Percentiles rank a stretch among this genome's conserved stretches.
Conservation (phyloP, 2,329 filamentous ascomycete genomes). For the Ceratocystis colombiana region DNA sequence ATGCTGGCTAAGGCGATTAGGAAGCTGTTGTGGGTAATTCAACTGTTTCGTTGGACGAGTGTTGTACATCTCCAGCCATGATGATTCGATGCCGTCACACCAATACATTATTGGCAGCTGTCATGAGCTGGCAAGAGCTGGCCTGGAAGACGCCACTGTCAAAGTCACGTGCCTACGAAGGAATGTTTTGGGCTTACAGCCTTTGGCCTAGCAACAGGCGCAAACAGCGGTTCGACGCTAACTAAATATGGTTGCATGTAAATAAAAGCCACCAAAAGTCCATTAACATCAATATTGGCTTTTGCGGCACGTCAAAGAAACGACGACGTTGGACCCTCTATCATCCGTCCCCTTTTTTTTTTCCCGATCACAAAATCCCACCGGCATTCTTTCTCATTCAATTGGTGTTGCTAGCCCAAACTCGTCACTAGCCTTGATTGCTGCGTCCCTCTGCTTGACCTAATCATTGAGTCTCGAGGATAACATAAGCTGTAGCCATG, state of each 20-base stretch:
- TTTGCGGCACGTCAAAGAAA: conserved; percentile 2
- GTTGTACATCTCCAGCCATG: background rate
- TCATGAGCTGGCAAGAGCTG: background rate
- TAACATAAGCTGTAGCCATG: conserved; percentile 45
- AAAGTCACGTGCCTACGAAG: background rate
- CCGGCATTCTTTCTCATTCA: background rate
- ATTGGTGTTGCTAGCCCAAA: background rate
- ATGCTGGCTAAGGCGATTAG: background rate
- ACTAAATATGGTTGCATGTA: conserved; percentile 2
- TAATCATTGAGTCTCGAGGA: conserved; percentile 1
- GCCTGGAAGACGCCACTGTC: background rate
- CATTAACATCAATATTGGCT: background rate
- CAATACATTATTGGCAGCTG: background rate
- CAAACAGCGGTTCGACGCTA: conserved; percentile 1
- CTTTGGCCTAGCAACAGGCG: conserved; percentile 13
- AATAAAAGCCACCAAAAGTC: conserved; percentile 16
- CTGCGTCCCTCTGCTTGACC: background rate
- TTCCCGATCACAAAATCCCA: background rate
- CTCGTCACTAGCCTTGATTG: background rate
- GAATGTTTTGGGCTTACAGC: conserved; percentile 6
- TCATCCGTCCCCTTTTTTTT: background rate
- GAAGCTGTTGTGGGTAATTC: too few relatives aligned
- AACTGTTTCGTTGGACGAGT: too few relatives aligned
- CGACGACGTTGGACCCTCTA: background rate
- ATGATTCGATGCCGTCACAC: background rate